These are phyloP conservation scores for Sporothrix protearum DNA, from an alignment of 2,329 filamentous ascomycete genomes.

Conservation along the genomic window DNA sequence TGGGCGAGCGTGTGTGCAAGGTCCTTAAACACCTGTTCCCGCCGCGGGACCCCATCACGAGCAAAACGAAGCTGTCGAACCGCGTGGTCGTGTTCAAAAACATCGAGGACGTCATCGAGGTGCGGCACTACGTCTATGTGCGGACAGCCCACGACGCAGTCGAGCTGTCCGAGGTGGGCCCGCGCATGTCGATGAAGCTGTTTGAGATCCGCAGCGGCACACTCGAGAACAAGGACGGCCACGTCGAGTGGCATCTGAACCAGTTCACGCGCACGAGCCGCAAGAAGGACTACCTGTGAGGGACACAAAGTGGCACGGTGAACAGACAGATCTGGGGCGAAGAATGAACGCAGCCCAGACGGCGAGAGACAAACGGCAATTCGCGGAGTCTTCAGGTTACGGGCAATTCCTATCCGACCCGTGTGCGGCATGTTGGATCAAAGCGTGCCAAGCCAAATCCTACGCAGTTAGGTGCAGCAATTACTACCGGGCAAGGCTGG, in stretches of 20 bases:
- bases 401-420: neutral
- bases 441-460: neutral
- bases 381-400: neutral
- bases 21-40: conserved; percentile 94
- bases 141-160: conserved; percentile 87
- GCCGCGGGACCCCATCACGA: conserved; percentile 71
- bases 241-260: conserved; percentile 93
- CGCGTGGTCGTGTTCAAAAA: conserved; percentile 93
- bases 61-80: conserved; percentile 73
- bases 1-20: conserved; percentile 81
- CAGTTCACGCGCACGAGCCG: conserved; percentile 90
- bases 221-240: conserved; percentile 88
- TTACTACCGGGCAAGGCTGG: neutral
- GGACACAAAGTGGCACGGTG: neutral
- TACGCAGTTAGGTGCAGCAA: neutral
- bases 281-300: conserved; percentile 92
- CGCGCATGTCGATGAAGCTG: conserved; percentile 92
- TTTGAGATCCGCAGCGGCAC: conserved; percentile 93
- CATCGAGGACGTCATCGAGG: conserved; percentile 88
- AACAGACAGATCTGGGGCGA: neutral
- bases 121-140: conserved; percentile 77
- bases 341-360: neutral
- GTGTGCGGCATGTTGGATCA: neutral
- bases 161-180: conserved; percentile 83
- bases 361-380: conserved; percentile 1